Evolutionary conservation across 1,284 basidiomycete genomes (phyloP), one percentile per base, ranked within the genome.

Genomic region (Microbotryum silenes-acaulis): DNA sequence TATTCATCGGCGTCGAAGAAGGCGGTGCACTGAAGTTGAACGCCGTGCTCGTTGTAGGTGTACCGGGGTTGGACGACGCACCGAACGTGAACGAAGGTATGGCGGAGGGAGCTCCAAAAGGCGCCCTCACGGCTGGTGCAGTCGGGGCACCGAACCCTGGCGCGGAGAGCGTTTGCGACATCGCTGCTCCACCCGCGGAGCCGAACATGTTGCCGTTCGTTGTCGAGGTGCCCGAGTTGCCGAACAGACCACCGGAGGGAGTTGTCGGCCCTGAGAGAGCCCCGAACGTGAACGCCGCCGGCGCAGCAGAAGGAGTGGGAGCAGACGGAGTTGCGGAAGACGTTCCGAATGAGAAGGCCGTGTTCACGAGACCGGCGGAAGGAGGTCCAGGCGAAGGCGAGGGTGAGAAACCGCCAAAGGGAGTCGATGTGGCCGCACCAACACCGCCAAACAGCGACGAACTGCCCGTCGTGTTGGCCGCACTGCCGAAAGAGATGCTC

Each of bases 321-420:
- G 64, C 59, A 7, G 62, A 61, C 2, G 64, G 59, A 16, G 64
- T 57, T 0, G 64, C 52, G 5, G 64, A 55, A 1, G 62, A 50
- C 0, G 64, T n/a, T 16, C 59, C 60, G 42, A 61, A 59, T 3
- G 57, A 54, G 56, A 65, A 65, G 2, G n/a, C 45, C 37, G 37
- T 42, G 6, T 42, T 42, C 12, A 42, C 37, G 16, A 10, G 37
- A 16, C 37, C 37, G 4, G 4, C 46, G 27, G 21, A 56, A 21
- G 25, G 57, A 3, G 8, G 61, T 55, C 45, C 57, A 56, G 10
- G 54, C 2, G 6, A 56, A 27, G 10, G 64, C 12, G 9, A 61
- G 25, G 1, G 61, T 58, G 16, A 50, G 23, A 25, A 57, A 16
- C 23, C 46, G 21, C 7, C 8, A 25, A 29, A 51, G 21, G 54